phyloP scores from a whole-genome alignment of 1,284 basidiomycete genomes.

The Leccinum solheimii region DNA sequence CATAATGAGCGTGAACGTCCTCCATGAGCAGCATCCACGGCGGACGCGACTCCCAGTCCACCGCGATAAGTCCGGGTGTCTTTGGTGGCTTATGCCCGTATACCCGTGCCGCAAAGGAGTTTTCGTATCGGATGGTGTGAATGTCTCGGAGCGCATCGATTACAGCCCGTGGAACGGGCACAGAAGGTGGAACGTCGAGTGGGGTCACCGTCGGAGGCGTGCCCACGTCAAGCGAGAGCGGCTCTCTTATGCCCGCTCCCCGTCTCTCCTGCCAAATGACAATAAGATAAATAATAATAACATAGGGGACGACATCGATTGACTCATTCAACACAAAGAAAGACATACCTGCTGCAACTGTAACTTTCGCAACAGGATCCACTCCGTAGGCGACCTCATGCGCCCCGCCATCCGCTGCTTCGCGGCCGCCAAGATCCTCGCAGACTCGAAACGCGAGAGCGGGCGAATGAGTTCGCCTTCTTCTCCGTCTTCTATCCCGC shows the following conservation, averaged over 20 bases:
- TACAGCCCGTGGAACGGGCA: conserved; percentile 42
- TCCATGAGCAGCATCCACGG: conserved; percentile 75
- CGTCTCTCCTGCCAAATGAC: conserved; percentile 39
- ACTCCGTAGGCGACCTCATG: conserved; percentile 32
- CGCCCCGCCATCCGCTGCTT: conserved; percentile 7
- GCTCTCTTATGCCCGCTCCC: conserved; percentile 24
- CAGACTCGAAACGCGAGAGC: conserved; percentile 28
- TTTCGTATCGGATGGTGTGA: conserved; percentile 58
- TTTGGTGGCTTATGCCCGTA: conserved; percentile 39
- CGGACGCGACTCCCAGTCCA: conserved; percentile 69
- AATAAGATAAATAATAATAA: background rate
- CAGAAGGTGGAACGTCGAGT: conserved; percentile 24
- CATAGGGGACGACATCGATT: background rate
- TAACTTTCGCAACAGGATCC: conserved; percentile 48
- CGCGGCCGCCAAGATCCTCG: conserved; percentile 20
- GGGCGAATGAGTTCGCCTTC: conserved; percentile 28
- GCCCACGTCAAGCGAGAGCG: background rate
- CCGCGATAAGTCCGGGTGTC: conserved; percentile 43
- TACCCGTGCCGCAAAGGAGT: conserved; percentile 63
- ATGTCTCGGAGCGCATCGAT: conserved; percentile 56
- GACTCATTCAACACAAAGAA: background rate
- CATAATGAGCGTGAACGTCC: conserved; percentile 65
- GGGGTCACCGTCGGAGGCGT: conserved; percentile 13
- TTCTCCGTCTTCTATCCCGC: background rate
- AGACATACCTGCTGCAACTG: conserved; percentile 44